Percentiles rank a stretch among this genome's conserved stretches.
These are phyloP conservation scores for Aspergillus aculeatinus DNA, from an alignment of 2,329 filamentous ascomycete species.

Conservation along the genomic window DNA sequence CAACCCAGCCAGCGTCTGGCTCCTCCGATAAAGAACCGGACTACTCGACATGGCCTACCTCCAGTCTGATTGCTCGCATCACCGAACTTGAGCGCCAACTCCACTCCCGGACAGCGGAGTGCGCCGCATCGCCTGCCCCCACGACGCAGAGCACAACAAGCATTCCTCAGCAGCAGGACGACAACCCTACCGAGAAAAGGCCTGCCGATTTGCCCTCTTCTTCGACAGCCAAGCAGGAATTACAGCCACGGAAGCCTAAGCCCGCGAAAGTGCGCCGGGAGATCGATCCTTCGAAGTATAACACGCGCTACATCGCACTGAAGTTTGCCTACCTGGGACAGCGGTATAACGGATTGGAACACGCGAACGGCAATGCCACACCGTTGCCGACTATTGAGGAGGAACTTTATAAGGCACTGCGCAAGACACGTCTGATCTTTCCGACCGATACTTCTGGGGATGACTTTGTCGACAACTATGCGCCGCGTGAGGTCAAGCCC, in stretches of 20 bases:
- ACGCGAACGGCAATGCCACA: slow-evolving; percentile 68
- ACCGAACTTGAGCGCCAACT: slow-evolving; percentile 66
- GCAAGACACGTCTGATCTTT: slow-evolving; percentile 77
- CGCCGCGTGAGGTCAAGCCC: slow-evolving; percentile 42
- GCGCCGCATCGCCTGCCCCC: slow-evolving; percentile 15
- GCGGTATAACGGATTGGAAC: slow-evolving; percentile 90
- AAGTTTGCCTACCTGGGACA: slow-evolving; percentile 93
- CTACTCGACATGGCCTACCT: slow-evolving; percentile 68
- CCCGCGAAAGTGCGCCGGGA: slow-evolving; percentile 42
- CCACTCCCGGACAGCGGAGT: slow-evolving; percentile 48
- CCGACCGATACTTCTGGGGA: slow-evolving; percentile 54
- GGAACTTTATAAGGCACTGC: slow-evolving; percentile 86
- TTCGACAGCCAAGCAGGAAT: slow-evolving; percentile 7
- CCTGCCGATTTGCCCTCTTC: slow-evolving; percentile 21
- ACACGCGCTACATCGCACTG: slow-evolving; percentile 79
- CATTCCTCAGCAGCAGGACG: slow-evolving; percentile 17
- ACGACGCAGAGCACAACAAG: background rate
- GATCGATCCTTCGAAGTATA: slow-evolving; percentile 78
- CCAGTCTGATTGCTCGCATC: slow-evolving; percentile 67
- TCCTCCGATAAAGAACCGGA: slow-evolving; percentile 29
- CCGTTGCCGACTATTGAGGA: slow-evolving; percentile 83
- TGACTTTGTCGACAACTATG: slow-evolving; percentile 38
- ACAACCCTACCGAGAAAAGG: slow-evolving; percentile 21
- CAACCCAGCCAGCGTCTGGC: background rate
- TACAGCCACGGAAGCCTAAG: slow-evolving; percentile 35